Base-by-base conservation (phyloP, 2,329 filamentous ascomycete species). In the Pseudogymnoascus sp. region DNA sequence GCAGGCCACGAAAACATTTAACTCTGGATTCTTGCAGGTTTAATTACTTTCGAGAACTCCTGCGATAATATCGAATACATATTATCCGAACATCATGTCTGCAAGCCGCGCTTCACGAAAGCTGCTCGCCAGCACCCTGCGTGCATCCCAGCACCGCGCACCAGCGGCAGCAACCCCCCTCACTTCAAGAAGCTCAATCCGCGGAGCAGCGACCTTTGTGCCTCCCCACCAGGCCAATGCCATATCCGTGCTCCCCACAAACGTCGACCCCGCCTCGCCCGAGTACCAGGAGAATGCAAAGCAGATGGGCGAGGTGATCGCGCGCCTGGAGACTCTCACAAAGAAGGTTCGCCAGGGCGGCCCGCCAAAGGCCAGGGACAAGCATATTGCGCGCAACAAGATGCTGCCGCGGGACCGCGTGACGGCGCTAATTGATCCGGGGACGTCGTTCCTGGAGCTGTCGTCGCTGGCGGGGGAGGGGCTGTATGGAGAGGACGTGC, bases 371-470 rank as follows among this genome's bases (percentile, higher is more conserved):
- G 90, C 93, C 3, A 82, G 89, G 64, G 86, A 93, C 67, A 97
- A 97, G 79, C 93, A 97, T 73, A 76, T 96, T 21, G 85, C 87
- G 35, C 82, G 93, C 69, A 90, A 91, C 67, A 97, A 97, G 82
- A 96, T 97, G 92, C 82, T 99, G 63, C 91, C 93, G 2, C 81
- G 95, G 67, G 93, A 97, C 75, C 87, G 93, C 35, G 85, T 99
- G 62, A 89, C 91, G 0, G 89, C 91, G 4, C 79, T 99, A 67
- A 83, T 97, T 66, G 93, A 99, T 72, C 89, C 91, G 0, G 93
- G 93, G 4, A 93, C 91, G 1, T 89, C 89, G 0, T 97, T 99
- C 73, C 77, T 99, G 66, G 93, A 99, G 77, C 81, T 99, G n/a
- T 96, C 91, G 16, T 86, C 92, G n/a, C 80, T 97, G 70, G 93